Base-by-base conservation (phyloP, 2,329 filamentous ascomycete species). In the Colletotrichum tabaci region DNA sequence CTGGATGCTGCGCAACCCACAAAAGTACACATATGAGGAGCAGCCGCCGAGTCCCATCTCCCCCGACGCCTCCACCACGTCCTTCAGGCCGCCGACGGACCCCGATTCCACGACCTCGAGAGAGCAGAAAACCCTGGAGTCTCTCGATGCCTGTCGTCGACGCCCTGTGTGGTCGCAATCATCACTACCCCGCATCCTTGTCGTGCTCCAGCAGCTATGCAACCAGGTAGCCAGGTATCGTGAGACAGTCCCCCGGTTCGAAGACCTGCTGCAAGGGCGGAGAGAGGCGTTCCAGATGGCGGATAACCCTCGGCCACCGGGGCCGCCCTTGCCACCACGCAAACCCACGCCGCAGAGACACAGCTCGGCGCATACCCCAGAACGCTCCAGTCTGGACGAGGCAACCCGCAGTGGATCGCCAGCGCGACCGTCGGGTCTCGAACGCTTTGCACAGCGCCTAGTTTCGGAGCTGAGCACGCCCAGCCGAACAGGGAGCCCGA, bases 1-100 rank as follows among this genome's bases (percentile, higher is more conserved):
- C n/a, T 99, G 96, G 96, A 84, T 98, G 40, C 85, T 96, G 7
- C 91, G 94, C 18, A 90, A 92, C 64, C 93, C 93, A 4, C 85
- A 84, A n/a, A 87, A 85, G 71, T 93, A 91, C 77, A 83, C 84
- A 7, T 93, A 89, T 70, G 84, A 85, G 10, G 86, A 87, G 16
- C 71, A 69, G 81, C 85, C 40, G 74, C 84, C 26, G 77, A 82
- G 61, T 13, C 77, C 77, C 3, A 74, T 61, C 0, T 70, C 71
- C 10, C 70, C 70, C 4, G 74, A 71, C 30, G 72, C 65, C 42
- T 73, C 70, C 15, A 77, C 77, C 73, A 83, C 79, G 73, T 87
- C 80, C 66, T 85, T 76, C 74, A 86, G 77, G 26, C 65, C 68
- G 6, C 66, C 61, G 18, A 82, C 84, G n/a, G 80, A 84, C 12